Base-by-base conservation (phyloP, 2,329 filamentous ascomycete genomes). In the Calonectria pauciramosa region DNA sequence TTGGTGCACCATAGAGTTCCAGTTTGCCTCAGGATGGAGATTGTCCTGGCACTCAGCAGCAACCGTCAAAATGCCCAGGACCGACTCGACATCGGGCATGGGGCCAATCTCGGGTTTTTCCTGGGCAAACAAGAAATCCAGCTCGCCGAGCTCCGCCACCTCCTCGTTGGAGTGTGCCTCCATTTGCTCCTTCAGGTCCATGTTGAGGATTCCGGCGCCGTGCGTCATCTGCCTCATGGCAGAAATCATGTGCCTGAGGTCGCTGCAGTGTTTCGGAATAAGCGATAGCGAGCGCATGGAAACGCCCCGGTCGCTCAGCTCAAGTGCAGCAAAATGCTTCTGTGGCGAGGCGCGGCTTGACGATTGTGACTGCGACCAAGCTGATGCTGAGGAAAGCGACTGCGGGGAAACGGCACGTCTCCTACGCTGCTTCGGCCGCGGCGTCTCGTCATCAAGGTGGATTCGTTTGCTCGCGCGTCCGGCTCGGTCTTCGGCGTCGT, bases 261-360 rank as follows among this genome's bases (percentile, higher is more conserved):
- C 56, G 4, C 20, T 10, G 7, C 28, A 41, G n/a, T 63, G 34
- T 10, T 63, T 63, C 3, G 56, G 56, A 26, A 63, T 41, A 28
- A 63, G 56, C 10, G 56, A 38, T 13, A 63, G 56, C 14, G 56
- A 63, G 18, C 56, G 56, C 56, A 63, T 63, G 16, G 56, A 28
- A 41, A 63, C 56, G 41, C 28, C 49, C 14, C 63, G 41, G 5
- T 69, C 54, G 38, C 13, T 49, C 23, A 34, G 10, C 8, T 68
- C 49, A 8, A 71, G 60, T 30, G 41, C 68, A 23, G 38, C 59
- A 16, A 68, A 23, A 18, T 67, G 41, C 14, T 71, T 44, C 11
- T 68, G 67, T 8, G 72, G 60, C 28, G 71, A 71, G 23, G 56
- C 56, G 36, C 66, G 49, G 2, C 66, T 60, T 23, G 71, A 70